These are phyloP conservation scores for Chalaropsis ovoidea DNA, from an alignment of 2,329 filamentous ascomycete genomes.

Conservation along the genomic window DNA sequence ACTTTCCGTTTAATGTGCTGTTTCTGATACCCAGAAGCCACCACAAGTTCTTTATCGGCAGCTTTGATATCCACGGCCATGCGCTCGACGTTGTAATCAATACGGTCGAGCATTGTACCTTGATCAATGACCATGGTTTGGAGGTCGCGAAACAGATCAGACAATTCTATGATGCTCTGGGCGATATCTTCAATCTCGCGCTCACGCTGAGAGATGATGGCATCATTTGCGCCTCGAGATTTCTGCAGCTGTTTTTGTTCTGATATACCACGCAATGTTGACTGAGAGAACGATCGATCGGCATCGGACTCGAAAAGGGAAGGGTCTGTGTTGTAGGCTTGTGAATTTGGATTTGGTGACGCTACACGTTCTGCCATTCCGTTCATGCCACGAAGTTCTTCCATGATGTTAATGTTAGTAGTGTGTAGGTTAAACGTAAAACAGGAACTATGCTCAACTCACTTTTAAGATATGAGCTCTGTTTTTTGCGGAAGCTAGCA, in stretches of 20 bases:
- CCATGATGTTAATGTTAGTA: not conserved
- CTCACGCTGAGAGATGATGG: slow-evolving; percentile 80
- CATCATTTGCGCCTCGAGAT: slow-evolving; percentile 52
- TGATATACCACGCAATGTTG: slow-evolving; percentile 69
- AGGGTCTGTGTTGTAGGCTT: slow-evolving; percentile 53
- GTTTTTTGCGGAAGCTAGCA: slow-evolving; percentile 89
- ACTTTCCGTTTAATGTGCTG: slow-evolving; percentile 84
- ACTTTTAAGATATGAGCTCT: slow-evolving; percentile 94
- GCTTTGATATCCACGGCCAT: slow-evolving; percentile 91
- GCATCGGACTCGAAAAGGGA: slow-evolving; percentile 88
- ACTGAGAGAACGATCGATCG: slow-evolving; percentile 84
- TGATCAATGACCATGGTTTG: slow-evolving; percentile 93
- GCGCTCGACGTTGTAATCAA: slow-evolving; percentile 95
- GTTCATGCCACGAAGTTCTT: slow-evolving; percentile 65
- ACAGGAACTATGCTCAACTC: slow-evolving; percentile 28
- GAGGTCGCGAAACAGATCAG: slow-evolving; percentile 91
- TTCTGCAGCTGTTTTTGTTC: slow-evolving; percentile 52
- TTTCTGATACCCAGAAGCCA: slow-evolving; percentile 81
- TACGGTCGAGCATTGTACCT: slow-evolving; percentile 82
- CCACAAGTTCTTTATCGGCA: slow-evolving; percentile 82
- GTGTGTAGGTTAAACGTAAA: not conserved
- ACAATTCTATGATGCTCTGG: slow-evolving; percentile 92
- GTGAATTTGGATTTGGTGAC: slow-evolving; percentile 35
- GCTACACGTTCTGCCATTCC: slow-evolving; percentile 39
- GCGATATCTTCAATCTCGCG: slow-evolving; percentile 96